phyloP scores from a whole-genome alignment of 768 basidiomycete genomes.

The Tubosaeta sp. region DNA sequence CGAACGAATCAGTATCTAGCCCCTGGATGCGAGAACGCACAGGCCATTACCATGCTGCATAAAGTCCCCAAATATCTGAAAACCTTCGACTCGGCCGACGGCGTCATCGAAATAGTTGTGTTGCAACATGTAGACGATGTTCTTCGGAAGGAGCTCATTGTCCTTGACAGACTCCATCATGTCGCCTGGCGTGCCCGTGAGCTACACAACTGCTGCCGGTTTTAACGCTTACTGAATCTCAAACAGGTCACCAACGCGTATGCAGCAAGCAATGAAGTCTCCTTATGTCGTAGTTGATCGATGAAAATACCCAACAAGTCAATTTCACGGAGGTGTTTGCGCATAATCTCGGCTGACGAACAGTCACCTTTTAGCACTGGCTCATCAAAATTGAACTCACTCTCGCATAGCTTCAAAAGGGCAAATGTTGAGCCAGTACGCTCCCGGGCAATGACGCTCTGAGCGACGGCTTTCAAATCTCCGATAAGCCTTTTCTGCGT shows the following conservation, averaged over 20 bases:
- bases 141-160: slow-evolving; percentile 7
- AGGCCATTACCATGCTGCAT: slow-evolving; percentile 17
- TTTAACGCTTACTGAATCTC: slow-evolving; percentile 8
- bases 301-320: slow-evolving; percentile 9
- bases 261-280: slow-evolving; percentile 16
- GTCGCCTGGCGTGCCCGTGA: slow-evolving; percentile 4
- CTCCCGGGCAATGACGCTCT: slow-evolving; percentile 3
- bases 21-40: background rate
- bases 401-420: slow-evolving; percentile 18
- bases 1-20: background rate
- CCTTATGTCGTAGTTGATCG: slow-evolving; percentile 11
- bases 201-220: background rate
- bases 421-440: slow-evolving; percentile 22
- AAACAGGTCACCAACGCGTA: slow-evolving; percentile 18
- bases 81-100: slow-evolving; percentile 21
- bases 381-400: slow-evolving; percentile 1
- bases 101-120: slow-evolving; percentile 25
- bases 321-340: slow-evolving; percentile 6
- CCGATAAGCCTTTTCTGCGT: slow-evolving; percentile 9
- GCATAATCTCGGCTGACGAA: slow-evolving; percentile 6
- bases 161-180: slow-evolving; percentile 12
- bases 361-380: background rate
- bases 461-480: slow-evolving; percentile 6
- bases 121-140: slow-evolving; percentile 21
- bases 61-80: slow-evolving; percentile 21